These are phyloP conservation scores for Solanum etuberosum DNA, from an alignment of 257 asterid species.

Conservation along the genomic window DNA sequence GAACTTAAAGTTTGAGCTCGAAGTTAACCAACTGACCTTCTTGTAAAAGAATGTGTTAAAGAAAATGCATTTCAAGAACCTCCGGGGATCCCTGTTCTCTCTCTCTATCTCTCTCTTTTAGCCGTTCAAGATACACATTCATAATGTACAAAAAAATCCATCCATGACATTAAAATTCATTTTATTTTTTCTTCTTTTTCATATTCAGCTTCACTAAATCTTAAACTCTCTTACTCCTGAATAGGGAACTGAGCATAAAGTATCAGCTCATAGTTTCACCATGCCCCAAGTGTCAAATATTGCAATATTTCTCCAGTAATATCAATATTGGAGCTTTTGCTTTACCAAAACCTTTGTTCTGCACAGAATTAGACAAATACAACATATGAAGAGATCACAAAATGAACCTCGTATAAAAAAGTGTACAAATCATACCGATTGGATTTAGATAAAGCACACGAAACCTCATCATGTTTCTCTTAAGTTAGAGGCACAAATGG, in stretches of 20 bases:
- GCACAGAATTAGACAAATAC: neutral
- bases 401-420: neutral
- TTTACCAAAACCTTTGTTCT: slow-evolving; percentile 49
- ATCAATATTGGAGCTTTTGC: slow-evolving; percentile 55
- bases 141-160: slow-evolving; percentile 51
- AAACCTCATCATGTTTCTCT: slow-evolving; percentile 41
- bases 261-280: slow-evolving; percentile 90
- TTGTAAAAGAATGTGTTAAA: slow-evolving; percentile 79
- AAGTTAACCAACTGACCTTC: slow-evolving; percentile 40
- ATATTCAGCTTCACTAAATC: neutral
- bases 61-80: slow-evolving; percentile 85
- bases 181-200: neutral
- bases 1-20: neutral
- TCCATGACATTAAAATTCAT: neutral
- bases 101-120: slow-evolving; percentile 77
- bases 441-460: slow-evolving; percentile 26
- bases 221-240: neutral
- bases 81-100: slow-evolving; percentile 66
- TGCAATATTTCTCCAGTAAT: slow-evolving; percentile 62
- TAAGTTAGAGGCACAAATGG: slow-evolving; percentile 55
- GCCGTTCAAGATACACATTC: slow-evolving; percentile 65
- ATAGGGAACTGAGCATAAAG: neutral
- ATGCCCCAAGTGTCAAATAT: slow-evolving; percentile 52
- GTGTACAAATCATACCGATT: slow-evolving; percentile 27
- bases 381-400: neutral